Evolutionary conservation across 163 green algal genomes (phyloP).

Genomic region (Scenedesmus sp.): DNA sequence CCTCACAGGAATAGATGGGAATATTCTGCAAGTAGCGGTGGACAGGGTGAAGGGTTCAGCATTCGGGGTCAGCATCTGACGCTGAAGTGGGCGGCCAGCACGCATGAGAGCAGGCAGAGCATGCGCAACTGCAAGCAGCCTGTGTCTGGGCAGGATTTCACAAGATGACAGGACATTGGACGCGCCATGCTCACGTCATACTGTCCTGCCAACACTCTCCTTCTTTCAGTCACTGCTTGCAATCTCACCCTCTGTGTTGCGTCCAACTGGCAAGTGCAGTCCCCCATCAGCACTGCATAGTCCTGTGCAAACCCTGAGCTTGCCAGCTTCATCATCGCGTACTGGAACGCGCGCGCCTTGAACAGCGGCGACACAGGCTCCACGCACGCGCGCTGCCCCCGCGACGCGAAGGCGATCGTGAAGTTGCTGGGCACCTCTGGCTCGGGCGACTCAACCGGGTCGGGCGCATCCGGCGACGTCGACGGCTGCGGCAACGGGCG

Average conservation of each 20-base stretch:
- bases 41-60: neutral
- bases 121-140: neutral
- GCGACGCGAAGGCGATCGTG: neutral
- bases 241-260: constrained; percentile 24
- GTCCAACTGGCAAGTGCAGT: constrained; percentile 29
- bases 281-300: neutral
- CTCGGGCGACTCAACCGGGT: neutral
- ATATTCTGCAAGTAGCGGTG: neutral
- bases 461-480: neutral
- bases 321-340: constrained; percentile 10
- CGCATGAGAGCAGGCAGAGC: neutral
- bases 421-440: neutral
- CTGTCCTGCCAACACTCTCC: too few species aligned
- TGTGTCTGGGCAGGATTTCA: neutral
- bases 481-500: neutral
- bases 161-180: too few species aligned
- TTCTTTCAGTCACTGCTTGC: too few species aligned
- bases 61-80: neutral
- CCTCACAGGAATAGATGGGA: constrained; percentile 31
- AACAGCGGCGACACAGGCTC: neutral
- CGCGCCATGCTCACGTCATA: too few species aligned
- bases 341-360: neutral
- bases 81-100: neutral
- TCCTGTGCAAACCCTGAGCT: neutral
- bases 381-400: constrained; percentile 13